Base-by-base conservation (phyloP, 805 yeast genomes). In the Wickerhamomyces queroliae region DNA sequence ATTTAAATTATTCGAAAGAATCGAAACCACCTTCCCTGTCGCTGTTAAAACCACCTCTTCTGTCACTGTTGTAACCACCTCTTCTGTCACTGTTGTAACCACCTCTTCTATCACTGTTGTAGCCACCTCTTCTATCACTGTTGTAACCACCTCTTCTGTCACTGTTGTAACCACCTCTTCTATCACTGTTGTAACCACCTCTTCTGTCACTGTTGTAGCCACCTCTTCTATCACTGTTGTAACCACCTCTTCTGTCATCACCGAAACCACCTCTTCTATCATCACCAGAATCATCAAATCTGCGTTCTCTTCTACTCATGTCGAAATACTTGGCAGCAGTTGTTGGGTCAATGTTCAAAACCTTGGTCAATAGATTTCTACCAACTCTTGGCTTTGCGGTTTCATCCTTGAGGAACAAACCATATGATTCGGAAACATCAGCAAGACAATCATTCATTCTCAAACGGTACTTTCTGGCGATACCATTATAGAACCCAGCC, bases 401-500 rank as follows among this genome's bases (percentile, higher is more conserved):
- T 19, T 39, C 40, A 39, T 52, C 50, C n/a, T 37, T 36, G 30
- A 42, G 38, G 39, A 46, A 54, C 56, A 38, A 61, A 32, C 44
- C 56, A 43, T 43, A 54, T 26, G 56, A 58, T 44, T 37, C 49
- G 19, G 60, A 50, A 23, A 62, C 47, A 41, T 67, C 71, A 17
- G 53, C 50, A 20, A 67, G 52, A 16, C 63, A 43, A 15, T 50
- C 58, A 10, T 49, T 48, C 35, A 56, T 53, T 38, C 60, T 49
- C 29, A 69, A 49, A 19, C 58, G 56, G 41, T 64, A 61, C 39
- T 55, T 56, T 22, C 53, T 54, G 18, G 55, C 43, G 28, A 58
- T 51, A 15, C 67, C 55, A 47, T 63, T 62, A 45, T 63, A 55
- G 43, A 52, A 58, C 13, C 69, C 66, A n/a, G 66, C 52, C 19